Conservation (phyloP, 306 rosid genomes). For the Vachellia pachyceras region DNA sequence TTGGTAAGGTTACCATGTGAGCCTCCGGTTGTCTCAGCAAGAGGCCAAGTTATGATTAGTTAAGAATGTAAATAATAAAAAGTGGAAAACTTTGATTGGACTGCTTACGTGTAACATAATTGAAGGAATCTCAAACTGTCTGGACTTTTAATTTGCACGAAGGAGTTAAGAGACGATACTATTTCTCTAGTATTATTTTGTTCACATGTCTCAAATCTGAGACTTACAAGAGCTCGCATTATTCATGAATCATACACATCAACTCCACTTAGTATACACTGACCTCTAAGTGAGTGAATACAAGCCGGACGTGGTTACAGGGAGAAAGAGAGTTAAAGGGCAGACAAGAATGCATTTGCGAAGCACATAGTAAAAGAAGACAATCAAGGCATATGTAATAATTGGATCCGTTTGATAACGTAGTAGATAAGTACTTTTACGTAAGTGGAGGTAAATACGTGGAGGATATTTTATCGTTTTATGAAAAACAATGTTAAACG, state of each 20-base stretch:
- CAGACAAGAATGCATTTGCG: conserved; percentile 30
- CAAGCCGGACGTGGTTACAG: not conserved
- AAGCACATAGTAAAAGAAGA: conserved; percentile 33
- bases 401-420: too few relatives aligned
- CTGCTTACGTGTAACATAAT: not conserved
- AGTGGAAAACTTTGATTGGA: not conserved
- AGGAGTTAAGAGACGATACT: not conserved
- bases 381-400: conserved; percentile 44
- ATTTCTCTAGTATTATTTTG: not conserved
- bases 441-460: too few relatives aligned
- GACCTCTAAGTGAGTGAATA: not conserved
- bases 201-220: not conserved
- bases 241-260: too few relatives aligned
- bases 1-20: conserved; percentile 37
- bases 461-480: too few relatives aligned
- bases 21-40: not conserved
- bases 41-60: conserved; percentile 21
- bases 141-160: not conserved
- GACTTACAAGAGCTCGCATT: not conserved
- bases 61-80: conserved; percentile 17
- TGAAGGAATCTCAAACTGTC: conserved; percentile 2
- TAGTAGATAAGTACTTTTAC: too few relatives aligned
- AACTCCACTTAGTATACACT: not conserved
- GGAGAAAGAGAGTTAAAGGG: conserved; percentile 4
- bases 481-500: too few relatives aligned